Conservation (phyloP, 805 yeast species). For the Lachancea sp. region DNA sequence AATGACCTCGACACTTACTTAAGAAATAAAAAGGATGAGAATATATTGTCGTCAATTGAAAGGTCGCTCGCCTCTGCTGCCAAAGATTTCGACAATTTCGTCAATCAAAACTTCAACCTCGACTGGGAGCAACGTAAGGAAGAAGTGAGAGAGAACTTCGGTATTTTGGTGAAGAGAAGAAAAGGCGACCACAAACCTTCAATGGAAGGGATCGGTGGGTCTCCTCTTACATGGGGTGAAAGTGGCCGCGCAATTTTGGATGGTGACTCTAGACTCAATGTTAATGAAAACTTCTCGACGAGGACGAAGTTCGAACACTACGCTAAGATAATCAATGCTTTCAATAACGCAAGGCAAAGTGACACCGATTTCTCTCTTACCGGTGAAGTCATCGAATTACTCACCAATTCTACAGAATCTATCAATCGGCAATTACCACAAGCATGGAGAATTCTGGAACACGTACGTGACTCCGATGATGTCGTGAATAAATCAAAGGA, state of each 20-base stretch:
- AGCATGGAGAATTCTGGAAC: slow-evolving; percentile 60
- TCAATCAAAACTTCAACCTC: slow-evolving; percentile 61
- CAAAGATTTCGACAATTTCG: slow-evolving; percentile 72
- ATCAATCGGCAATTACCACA: slow-evolving; percentile 68
- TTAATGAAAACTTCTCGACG: slow-evolving; percentile 36
- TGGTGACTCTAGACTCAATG: slow-evolving; percentile 36
- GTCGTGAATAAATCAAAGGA: slow-evolving; percentile 50
- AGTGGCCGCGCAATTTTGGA: slow-evolving; percentile 24
- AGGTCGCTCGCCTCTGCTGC: slow-evolving; percentile 68
- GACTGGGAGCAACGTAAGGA: slow-evolving; percentile 82
- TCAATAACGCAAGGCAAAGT: slow-evolving; percentile 62
- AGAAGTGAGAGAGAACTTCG: slow-evolving; percentile 66
- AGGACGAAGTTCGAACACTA: slow-evolving; percentile 62
- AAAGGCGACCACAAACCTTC: slow-evolving; percentile 5
- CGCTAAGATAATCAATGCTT: slow-evolving; percentile 62
- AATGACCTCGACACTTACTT: slow-evolving; percentile 58
- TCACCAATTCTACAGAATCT: slow-evolving; percentile 51
- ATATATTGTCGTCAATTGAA: slow-evolving; percentile 74
- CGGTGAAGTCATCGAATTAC: slow-evolving; percentile 52
- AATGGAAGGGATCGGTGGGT: slow-evolving; percentile 15
- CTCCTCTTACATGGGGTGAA: slow-evolving; percentile 28
- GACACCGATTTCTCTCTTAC: slow-evolving; percentile 49
- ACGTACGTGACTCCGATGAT: slow-evolving; percentile 31
- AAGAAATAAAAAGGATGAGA: slow-evolving; percentile 71
- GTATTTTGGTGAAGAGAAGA: slow-evolving; percentile 40